Conservation (phyloP, 2,329 filamentous ascomycete species). For the Didymella glomerata region DNA sequence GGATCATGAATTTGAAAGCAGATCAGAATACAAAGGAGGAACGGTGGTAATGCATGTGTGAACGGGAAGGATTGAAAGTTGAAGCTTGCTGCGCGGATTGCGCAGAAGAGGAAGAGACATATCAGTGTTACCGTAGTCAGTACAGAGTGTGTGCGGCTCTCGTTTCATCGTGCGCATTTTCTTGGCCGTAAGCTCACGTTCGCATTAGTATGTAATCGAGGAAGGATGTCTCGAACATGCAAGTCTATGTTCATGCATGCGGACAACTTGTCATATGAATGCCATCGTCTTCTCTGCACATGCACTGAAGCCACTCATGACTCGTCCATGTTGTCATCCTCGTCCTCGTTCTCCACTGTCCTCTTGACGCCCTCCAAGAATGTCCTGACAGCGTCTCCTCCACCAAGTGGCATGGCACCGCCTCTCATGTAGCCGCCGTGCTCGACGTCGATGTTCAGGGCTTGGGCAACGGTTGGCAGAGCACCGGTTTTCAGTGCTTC, state of each 20-base stretch:
- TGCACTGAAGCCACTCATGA: conserved; percentile 24
- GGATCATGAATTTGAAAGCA: too few species aligned
- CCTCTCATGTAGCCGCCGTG: conserved; percentile 84
- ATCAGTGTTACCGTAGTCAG: too few species aligned
- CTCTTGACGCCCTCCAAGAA: conserved; percentile 91
- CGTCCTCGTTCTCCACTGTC: conserved; percentile 67
- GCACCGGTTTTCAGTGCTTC: conserved; percentile 90
- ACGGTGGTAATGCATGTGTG: not conserved
- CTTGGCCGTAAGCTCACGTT: conserved; percentile 4
- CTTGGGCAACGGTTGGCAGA: conserved; percentile 87
- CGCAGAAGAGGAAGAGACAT: not conserved
- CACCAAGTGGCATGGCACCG: conserved; percentile 83
- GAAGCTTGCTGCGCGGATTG: not conserved
- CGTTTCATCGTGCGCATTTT: not conserved
- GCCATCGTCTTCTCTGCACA: not conserved
- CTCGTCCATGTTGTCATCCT: conserved; percentile 46
- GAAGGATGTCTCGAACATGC: not conserved
- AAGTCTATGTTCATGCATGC: not conserved
- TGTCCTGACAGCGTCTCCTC: conserved; percentile 86
- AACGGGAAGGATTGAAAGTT: not conserved
- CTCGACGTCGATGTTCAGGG: conserved; percentile 78
- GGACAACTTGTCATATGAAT: not conserved
- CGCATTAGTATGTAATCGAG: conserved; percentile 7
- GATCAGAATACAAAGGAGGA: not conserved
- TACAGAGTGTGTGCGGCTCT: not conserved